These are phyloP conservation scores for Coelastrella sp. DNA, from an alignment of 139 green algal genomes.

Conservation along the genomic window DNA sequence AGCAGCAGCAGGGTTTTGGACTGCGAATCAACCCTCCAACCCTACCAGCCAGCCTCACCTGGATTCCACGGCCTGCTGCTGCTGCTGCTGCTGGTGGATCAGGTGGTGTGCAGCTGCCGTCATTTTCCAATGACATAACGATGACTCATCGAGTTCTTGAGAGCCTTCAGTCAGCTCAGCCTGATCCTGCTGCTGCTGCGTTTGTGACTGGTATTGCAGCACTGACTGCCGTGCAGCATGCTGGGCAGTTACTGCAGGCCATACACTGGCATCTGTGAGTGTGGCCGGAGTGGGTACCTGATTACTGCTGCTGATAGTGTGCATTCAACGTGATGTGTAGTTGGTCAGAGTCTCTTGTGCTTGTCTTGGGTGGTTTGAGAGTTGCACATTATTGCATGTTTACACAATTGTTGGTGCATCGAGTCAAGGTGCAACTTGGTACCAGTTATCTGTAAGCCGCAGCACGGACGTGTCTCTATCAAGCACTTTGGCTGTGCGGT, in stretches of 20 bases:
- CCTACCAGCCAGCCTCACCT: not conserved
- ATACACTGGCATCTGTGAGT: not conserved
- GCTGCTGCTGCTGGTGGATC: conserved; percentile 3
- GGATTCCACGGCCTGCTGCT: not conserved
- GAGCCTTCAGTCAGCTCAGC: not conserved
- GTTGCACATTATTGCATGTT: too few relatives aligned
- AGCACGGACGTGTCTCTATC: too few relatives aligned
- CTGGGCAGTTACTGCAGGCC: conserved; percentile 14
- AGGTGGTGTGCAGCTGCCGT: not conserved
- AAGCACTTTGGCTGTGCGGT: too few relatives aligned
- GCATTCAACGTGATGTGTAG: not conserved
- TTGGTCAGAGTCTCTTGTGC: too few relatives aligned
- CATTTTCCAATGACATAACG: not conserved
- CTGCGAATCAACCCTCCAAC: not conserved
- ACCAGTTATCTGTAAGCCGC: too few relatives aligned
- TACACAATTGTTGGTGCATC: too few relatives aligned
- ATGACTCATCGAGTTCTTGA: not conserved
- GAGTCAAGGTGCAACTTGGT: too few relatives aligned
- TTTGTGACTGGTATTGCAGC: not conserved
- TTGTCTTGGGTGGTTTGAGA: too few relatives aligned
- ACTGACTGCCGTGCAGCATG: conserved; percentile 15
- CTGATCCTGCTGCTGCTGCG: conserved; percentile 35
- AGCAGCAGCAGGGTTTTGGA: conserved; percentile 13
- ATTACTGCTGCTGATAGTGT: not conserved
- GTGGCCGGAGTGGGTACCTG: too few relatives aligned